phyloP scores from a whole-genome alignment of 2,329 filamentous ascomycete genomes.

The Xylaria sp. region DNA sequence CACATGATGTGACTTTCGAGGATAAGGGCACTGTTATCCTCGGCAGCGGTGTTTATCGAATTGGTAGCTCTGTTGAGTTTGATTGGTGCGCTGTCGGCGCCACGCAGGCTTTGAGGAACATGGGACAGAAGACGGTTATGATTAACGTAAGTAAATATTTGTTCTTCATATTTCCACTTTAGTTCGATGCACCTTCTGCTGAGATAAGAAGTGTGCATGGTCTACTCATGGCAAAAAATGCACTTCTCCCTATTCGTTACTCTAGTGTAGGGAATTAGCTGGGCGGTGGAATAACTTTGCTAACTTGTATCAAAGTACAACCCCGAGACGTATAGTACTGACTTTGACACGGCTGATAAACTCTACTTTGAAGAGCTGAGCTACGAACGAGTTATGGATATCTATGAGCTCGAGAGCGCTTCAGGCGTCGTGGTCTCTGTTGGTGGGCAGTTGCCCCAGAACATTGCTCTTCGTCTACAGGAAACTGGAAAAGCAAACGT shows the following conservation, averaged over 20 bases:
- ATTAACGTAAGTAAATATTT: slow-evolving; percentile 71
- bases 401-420: slow-evolving; percentile 89
- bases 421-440: slow-evolving; percentile 93
- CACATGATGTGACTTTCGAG: slow-evolving; percentile 92
- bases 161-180: background rate
- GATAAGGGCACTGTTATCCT: slow-evolving; percentile 90
- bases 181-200: background rate
- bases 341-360: slow-evolving; percentile 87
- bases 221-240: background rate
- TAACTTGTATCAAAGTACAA: slow-evolving; percentile 22
- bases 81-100: slow-evolving; percentile 98
- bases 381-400: slow-evolving; percentile 98
- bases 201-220: background rate
- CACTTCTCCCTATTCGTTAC: background rate
- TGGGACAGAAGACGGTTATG: slow-evolving; percentile 98
- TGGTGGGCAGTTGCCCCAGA: slow-evolving; percentile 94
- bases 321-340: slow-evolving; percentile 75
- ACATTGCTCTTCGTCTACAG: slow-evolving; percentile 93
- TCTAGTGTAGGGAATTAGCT: background rate
- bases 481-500: slow-evolving; percentile 89
- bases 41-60: slow-evolving; percentile 95
- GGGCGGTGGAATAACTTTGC: background rate
- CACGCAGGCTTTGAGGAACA: slow-evolving; percentile 78
- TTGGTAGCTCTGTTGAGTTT: slow-evolving; percentile 97
- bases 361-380: slow-evolving; percentile 97